Conservation (phyloP, 164 flowering plant species). For the Piper betle region DNA sequence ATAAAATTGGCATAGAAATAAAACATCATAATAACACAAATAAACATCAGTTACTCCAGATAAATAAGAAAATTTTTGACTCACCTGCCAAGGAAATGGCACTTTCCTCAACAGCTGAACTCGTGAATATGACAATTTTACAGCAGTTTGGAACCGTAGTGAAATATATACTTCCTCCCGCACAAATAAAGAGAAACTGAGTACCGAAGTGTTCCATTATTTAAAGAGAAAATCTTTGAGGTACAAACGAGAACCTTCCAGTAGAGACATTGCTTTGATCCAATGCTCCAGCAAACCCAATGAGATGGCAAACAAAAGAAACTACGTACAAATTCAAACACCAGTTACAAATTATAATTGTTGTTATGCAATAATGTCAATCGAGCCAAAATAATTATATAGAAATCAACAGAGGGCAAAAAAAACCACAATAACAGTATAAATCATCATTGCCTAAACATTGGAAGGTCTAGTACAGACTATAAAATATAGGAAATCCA, state of each 20-base stretch:
- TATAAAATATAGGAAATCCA: no score
- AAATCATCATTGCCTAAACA: no score
- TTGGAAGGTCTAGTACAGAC: no score
- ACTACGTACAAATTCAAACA: neutral
- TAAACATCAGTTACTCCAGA: neutral
- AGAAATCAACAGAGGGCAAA: no score
- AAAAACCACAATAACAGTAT: no score
- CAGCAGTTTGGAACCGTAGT: neutral
- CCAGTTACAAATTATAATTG: neutral
- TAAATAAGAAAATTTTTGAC: neutral
- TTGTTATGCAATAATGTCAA: no score
- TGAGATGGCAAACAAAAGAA: neutral
- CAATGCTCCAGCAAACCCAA: neutral
- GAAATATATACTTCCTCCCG: conserved; percentile 4
- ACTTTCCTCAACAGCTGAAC: conserved; percentile 8
- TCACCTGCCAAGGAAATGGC: conserved; percentile 7
- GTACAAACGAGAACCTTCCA: neutral
- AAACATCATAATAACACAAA: no score
- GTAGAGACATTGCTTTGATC: neutral
- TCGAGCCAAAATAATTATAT: no score
- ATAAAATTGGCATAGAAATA: no score
- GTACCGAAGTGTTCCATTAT: conserved; percentile 4
- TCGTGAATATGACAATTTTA: conserved; percentile 3
- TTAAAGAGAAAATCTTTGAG: neutral
- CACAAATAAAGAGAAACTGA: neutral